These are phyloP conservation scores for Fusarium torreyae DNA, from an alignment of 2,329 filamentous ascomycete genomes.

Conservation along the genomic window DNA sequence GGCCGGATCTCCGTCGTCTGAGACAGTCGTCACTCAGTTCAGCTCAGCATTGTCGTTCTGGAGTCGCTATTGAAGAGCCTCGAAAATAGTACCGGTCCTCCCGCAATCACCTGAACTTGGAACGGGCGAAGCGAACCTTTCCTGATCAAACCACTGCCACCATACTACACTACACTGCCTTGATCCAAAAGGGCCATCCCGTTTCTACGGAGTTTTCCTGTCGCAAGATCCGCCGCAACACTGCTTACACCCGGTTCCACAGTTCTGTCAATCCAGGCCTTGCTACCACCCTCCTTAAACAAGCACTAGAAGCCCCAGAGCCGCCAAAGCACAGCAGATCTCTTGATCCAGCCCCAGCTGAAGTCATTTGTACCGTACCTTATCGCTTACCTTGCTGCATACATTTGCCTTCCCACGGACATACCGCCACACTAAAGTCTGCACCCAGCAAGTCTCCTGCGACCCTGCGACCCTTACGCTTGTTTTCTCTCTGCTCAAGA, in stretches of 20 bases:
- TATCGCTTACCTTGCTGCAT: conserved; percentile 29
- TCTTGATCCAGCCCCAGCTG: conserved; percentile 42
- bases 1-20: conserved; percentile 34
- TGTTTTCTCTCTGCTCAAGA: conserved; percentile 6
- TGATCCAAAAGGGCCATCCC: conserved; percentile 21
- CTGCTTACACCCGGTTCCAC: conserved; percentile 38
- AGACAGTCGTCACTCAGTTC: conserved; percentile 2
- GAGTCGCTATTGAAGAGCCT: conserved; percentile 50
- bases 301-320: conserved; percentile 35
- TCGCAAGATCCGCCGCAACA: conserved; percentile 34
- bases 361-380: conserved; percentile 33
- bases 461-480: conserved; percentile 30
- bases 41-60: conserved; percentile 44
- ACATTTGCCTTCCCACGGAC: conserved; percentile 48
- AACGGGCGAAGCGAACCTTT: conserved; percentile 19
- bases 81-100: conserved; percentile 42
- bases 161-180: not conserved
- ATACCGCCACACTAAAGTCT: conserved; percentile 52
- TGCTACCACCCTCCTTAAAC: conserved; percentile 35
- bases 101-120: conserved; percentile 42
- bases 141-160: conserved; percentile 15
- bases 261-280: conserved; percentile 35
- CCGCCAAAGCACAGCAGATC: conserved; percentile 38
- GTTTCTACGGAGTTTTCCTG: conserved; percentile 35
- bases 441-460: conserved; percentile 46